Evolutionary conservation across 2,329 filamentous ascomycete genomes (phyloP).

Genomic region (Sphaerulina populicola): DNA sequence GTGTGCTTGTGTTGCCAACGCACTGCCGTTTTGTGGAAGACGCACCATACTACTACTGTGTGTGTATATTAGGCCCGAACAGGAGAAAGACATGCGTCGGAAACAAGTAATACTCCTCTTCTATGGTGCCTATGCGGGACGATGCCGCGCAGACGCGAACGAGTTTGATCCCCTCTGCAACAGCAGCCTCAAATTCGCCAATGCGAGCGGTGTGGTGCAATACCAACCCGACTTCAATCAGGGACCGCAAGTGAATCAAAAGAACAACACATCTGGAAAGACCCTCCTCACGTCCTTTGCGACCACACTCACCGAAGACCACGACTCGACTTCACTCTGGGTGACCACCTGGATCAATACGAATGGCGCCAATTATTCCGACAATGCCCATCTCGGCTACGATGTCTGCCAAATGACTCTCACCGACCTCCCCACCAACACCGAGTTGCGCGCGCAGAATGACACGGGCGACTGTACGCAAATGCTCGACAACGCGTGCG

Average conservation of each 20-base stretch:
- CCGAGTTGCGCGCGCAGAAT: slow-evolving; percentile 3
- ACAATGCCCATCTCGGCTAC: slow-evolving; percentile 10
- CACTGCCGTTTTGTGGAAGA: background rate
- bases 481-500: slow-evolving; percentile 9
- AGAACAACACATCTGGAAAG: slow-evolving; percentile 7
- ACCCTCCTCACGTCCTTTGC: slow-evolving; percentile 4
- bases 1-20: background rate
- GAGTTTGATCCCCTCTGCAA: slow-evolving; percentile 1
- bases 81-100: background rate
- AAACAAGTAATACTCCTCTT: background rate
- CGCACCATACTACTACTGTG: no score
- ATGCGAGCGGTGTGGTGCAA: background rate
- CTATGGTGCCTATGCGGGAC: background rate
- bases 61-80: background rate
- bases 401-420: slow-evolving; percentile 11
- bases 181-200: background rate
- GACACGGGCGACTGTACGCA: slow-evolving; percentile 12
- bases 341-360: slow-evolving; percentile 6
- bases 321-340: slow-evolving; percentile 1
- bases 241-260: slow-evolving; percentile 3
- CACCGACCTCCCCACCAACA: slow-evolving; percentile 2
- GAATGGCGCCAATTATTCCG: slow-evolving; percentile 10
- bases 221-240: slow-evolving; percentile 11
- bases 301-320: slow-evolving; percentile 3
- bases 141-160: background rate